Evolutionary conservation across 225 moss, liverwort and hornwort genomes (phyloP).

Genomic region (Pleurozium schreberi): DNA sequence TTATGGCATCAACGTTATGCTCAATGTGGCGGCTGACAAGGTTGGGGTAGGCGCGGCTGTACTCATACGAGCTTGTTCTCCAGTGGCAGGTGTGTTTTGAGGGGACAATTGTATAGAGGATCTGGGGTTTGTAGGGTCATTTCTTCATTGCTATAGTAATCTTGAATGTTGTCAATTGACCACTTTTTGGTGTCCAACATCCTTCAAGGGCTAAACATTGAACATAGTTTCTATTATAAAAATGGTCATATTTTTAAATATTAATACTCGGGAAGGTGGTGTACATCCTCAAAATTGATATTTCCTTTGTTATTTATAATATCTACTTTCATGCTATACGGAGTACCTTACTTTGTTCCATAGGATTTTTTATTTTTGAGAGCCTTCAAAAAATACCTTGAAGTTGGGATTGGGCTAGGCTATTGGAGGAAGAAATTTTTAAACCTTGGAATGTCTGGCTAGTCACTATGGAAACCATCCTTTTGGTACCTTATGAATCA

Average conservation of each 20-base stretch:
- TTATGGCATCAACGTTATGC: constrained; percentile 82
- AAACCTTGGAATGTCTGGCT: neutral
- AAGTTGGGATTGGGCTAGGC: neutral
- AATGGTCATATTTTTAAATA: neutral
- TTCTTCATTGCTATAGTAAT: neutral
- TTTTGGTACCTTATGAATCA: neutral
- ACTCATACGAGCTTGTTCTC: constrained; percentile 85
- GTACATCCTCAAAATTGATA: neutral
- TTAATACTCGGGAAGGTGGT: neutral
- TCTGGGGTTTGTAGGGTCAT: neutral
- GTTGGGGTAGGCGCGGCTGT: constrained; percentile 74
- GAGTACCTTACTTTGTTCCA: neutral
- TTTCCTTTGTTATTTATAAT: neutral
- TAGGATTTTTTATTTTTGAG: neutral
- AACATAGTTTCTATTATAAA: neutral
- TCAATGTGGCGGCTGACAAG: constrained; percentile 72
- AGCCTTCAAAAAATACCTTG: neutral
- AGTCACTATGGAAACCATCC: neutral
- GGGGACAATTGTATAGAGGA: neutral
- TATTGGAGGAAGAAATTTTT: neutral
- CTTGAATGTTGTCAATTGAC: neutral
- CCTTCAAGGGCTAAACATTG: neutral
- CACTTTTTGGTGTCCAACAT: neutral
- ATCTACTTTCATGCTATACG: neutral
- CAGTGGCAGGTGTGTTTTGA: constrained; percentile 50